Evolutionary conservation across 2,329 filamentous ascomycete species (phyloP).

Genomic region (Aureobasidium pullulans): DNA sequence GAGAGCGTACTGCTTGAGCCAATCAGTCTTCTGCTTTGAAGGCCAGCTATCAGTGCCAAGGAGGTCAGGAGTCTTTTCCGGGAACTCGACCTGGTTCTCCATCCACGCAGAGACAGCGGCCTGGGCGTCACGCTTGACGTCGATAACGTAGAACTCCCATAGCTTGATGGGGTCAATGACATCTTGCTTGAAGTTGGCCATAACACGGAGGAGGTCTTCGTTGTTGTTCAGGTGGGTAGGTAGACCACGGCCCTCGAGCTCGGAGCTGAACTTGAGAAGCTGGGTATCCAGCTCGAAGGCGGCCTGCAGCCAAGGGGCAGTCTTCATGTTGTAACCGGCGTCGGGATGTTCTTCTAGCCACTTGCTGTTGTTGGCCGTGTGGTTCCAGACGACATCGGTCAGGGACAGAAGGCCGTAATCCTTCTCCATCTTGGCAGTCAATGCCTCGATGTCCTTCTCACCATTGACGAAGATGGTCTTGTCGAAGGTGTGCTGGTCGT

Average conservation of each 20-base stretch:
- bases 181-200: conserved; percentile 74
- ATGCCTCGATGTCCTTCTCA: conserved; percentile 67
- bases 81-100: conserved; percentile 49
- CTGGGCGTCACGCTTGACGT: conserved; percentile 66
- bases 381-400: conserved; percentile 96
- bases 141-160: conserved; percentile 88
- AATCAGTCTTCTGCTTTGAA: conserved; percentile 53
- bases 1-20: conserved; percentile 63
- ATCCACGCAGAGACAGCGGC: conserved; percentile 66
- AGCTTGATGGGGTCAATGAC: conserved; percentile 71
- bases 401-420: conserved; percentile 79
- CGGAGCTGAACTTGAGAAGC: conserved; percentile 57
- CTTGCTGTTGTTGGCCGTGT: conserved; percentile 89
- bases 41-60: conserved; percentile 48
- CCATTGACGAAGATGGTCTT: conserved; percentile 73
- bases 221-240: conserved; percentile 64
- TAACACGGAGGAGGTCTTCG: conserved; percentile 71
- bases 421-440: conserved; percentile 75
- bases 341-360: conserved; percentile 95
- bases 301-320: conserved; percentile 64
- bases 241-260: conserved; percentile 60
- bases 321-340: conserved; percentile 87
- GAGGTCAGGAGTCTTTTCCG: conserved; percentile 47
- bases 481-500: conserved; percentile 86
- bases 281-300: conserved; percentile 70